Conservation (phyloP, 331 rosid genomes). For the Quercus lobata region DNA sequence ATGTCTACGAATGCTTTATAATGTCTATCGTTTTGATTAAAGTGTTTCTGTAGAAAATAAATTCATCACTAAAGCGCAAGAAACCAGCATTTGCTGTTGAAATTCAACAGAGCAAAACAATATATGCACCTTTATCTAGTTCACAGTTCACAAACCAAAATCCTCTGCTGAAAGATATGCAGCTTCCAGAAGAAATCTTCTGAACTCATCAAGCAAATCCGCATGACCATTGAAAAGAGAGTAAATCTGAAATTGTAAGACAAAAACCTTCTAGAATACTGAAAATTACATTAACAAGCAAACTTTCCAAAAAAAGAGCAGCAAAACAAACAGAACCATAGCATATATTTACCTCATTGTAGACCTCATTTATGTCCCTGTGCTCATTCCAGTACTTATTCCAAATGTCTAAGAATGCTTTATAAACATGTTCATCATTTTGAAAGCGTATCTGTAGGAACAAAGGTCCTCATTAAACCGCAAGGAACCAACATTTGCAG, state of each 20-base stretch:
- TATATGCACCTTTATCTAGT: too few species aligned
- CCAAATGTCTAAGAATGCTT: slow-evolving; percentile 89
- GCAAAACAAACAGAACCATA: background rate
- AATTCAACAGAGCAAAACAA: too few species aligned
- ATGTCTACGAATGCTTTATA: too few species aligned
- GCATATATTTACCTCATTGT: slow-evolving; percentile 58
- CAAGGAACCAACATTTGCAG: background rate
- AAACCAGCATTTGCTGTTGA: too few species aligned
- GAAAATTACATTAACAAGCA: background rate
- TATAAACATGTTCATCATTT: slow-evolving; percentile 78
- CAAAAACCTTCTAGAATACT: slow-evolving; percentile 4
- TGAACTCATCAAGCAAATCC: slow-evolving; percentile 85
- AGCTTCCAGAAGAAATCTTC: slow-evolving; percentile 84
- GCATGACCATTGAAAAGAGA: slow-evolving; percentile 66
- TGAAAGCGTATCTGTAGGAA: slow-evolving; percentile 74
- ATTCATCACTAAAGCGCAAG: too few species aligned
- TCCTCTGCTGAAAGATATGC: background rate
- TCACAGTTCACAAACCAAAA: too few species aligned
- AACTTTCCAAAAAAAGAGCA: background rate
- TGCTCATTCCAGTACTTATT: slow-evolving; percentile 97
- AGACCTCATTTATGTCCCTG: slow-evolving; percentile 87
- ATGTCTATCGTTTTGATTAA: too few species aligned
- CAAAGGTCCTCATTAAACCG: slow-evolving; percentile 11
- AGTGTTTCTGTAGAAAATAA: too few species aligned
- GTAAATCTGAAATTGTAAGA: slow-evolving; percentile 58